phyloP scores from a whole-genome alignment of 306 rosid genomes.

The Fragaria iinumae region DNA sequence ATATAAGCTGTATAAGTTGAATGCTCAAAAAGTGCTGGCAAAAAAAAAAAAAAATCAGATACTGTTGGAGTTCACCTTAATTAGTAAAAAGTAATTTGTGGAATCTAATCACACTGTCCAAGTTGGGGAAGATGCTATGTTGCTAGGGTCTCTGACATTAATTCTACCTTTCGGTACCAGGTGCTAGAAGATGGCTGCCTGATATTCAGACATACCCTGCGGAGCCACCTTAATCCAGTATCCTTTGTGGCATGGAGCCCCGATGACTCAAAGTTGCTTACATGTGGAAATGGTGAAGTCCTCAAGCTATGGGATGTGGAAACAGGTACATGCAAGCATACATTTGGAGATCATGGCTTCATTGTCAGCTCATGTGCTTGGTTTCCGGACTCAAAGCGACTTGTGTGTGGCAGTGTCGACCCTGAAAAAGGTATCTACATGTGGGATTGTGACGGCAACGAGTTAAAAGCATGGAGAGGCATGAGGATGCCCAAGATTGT shows the following conservation, averaged over 20 bases:
- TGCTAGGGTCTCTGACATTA: constrained; percentile 23
- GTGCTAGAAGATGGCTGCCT: constrained; percentile 70
- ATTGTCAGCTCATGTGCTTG: constrained; percentile 95
- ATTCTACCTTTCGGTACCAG: constrained; percentile 35
- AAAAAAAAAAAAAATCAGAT: background rate
- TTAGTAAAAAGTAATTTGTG: background rate
- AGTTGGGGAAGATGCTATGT: background rate
- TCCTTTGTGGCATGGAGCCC: constrained; percentile 99
- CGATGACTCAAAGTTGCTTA: constrained; percentile 79
- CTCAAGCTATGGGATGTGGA: constrained; percentile 93
- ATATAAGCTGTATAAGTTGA: background rate
- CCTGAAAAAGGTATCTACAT: constrained; percentile 80
- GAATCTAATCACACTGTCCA: background rate
- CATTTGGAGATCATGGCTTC: constrained; percentile 74
- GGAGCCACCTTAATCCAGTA: constrained; percentile 66
- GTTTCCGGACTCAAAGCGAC: constrained; percentile 81
- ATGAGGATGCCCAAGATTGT: constrained; percentile 80
- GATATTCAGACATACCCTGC: constrained; percentile 55
- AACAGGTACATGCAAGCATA: constrained; percentile 86
- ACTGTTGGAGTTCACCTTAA: background rate
- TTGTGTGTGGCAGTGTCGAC: constrained; percentile 85
- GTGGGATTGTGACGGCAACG: constrained; percentile 87
- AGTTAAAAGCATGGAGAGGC: constrained; percentile 84
- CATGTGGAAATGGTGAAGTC: constrained; percentile 87
- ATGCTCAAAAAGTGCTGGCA: background rate